A percentile compares a stretch with the other conserved stretches of the same genome.
Evolutionary conservation across 2,329 filamentous ascomycete species (phyloP).

Genomic region (Periglandula ipomoeae): DNA sequence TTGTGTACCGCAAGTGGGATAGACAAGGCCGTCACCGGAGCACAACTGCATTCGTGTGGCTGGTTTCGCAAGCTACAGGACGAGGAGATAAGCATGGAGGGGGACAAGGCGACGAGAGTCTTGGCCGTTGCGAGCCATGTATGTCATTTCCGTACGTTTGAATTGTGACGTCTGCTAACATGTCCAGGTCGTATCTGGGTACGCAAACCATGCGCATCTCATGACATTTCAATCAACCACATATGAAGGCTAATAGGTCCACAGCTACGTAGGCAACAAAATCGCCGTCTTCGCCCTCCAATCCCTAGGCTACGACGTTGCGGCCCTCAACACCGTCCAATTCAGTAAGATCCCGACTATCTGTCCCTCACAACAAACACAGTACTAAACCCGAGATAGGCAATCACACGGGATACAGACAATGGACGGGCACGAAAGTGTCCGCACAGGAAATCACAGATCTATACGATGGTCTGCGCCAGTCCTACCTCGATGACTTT

Average conservation of each 20-base stretch:
- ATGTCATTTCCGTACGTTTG: slow-evolving; percentile 30
- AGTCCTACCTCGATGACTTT: slow-evolving; percentile 79
- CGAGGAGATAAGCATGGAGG: background rate
- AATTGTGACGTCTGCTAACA: background rate
- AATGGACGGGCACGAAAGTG: slow-evolving; percentile 76
- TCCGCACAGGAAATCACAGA: slow-evolving; percentile 75
- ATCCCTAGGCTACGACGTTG: slow-evolving; percentile 85
- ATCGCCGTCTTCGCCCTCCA: slow-evolving; percentile 95
- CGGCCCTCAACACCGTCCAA: slow-evolving; percentile 90
- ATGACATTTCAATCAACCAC: no score
- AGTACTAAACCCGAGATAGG: slow-evolving; percentile 40
- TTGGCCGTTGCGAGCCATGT: slow-evolving; percentile 94
- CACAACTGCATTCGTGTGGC: background rate
- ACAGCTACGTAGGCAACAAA: slow-evolving; percentile 93
- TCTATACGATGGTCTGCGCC: slow-evolving; percentile 74
- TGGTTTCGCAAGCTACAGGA: background rate
- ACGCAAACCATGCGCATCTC: no score
- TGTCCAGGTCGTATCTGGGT: slow-evolving; percentile 35
- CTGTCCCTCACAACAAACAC: background rate
- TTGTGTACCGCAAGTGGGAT: no score
- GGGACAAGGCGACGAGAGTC: slow-evolving; percentile 51
- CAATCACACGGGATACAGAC: slow-evolving; percentile 89
- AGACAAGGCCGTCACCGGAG: background rate
- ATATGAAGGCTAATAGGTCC: background rate
- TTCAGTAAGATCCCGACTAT: slow-evolving; percentile 60